Percentiles rank a stretch among this genome's conserved stretches.
Evolutionary conservation across 768 basidiomycete species (phyloP).

Genomic region (Sistotremastrum niveocremeum): DNA sequence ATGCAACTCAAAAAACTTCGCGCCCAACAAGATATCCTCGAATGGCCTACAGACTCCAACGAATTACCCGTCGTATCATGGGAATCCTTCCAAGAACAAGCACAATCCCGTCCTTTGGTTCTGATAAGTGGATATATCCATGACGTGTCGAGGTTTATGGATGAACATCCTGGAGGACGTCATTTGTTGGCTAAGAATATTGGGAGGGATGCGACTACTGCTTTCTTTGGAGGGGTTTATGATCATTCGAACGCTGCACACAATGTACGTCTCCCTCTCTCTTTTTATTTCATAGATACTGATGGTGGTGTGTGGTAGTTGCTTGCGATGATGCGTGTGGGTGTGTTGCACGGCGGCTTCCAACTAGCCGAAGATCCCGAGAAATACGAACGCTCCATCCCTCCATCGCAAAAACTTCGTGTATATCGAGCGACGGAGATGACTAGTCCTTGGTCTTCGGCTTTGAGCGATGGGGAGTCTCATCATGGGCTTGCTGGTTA

Average conservation of each 20-base stretch:
- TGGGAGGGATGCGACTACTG: slow-evolving; percentile 84
- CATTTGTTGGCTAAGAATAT: slow-evolving; percentile 75
- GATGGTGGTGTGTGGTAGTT: slow-evolving; percentile 14
- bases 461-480: too few species aligned
- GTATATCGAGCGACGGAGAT: slow-evolving; percentile 27
- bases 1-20: slow-evolving; percentile 87
- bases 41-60: slow-evolving; percentile 66
- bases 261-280: slow-evolving; percentile 35
- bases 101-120: slow-evolving; percentile 65
- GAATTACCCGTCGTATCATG: slow-evolving; percentile 74
- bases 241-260: slow-evolving; percentile 84
- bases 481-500: too few species aligned
- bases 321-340: slow-evolving; percentile 49
- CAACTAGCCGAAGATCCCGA: slow-evolving; percentile 24
- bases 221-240: slow-evolving; percentile 89
- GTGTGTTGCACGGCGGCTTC: slow-evolving; percentile 39
- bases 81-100: slow-evolving; percentile 79
- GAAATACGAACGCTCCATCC: slow-evolving; percentile 31
- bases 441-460: slow-evolving; percentile 10
- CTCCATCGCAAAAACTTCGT: slow-evolving; percentile 34
- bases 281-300: neutral
- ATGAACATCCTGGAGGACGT: slow-evolving; percentile 86
- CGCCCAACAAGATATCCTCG: slow-evolving; percentile 57
- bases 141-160: slow-evolving; percentile 70
- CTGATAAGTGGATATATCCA: slow-evolving; percentile 90